These are phyloP conservation scores for Oemleria cerasiformis DNA, from an alignment of 306 rosid genomes.

Conservation along the genomic window DNA sequence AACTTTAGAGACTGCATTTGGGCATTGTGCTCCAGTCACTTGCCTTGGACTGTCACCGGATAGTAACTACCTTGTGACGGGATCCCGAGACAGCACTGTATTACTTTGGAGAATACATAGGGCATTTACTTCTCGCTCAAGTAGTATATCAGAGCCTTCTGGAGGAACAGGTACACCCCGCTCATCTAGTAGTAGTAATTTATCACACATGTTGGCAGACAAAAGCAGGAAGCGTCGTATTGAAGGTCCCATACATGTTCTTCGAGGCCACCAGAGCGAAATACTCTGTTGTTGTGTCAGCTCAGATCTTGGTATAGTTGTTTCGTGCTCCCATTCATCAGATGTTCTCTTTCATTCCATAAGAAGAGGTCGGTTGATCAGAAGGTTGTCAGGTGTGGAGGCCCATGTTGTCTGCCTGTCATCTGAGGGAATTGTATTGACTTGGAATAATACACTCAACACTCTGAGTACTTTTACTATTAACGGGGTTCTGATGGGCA, in stretches of 20 bases:
- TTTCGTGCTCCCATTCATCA: slow-evolving; percentile 74
- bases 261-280: slow-evolving; percentile 85
- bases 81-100: slow-evolving; percentile 82
- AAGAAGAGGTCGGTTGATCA: slow-evolving; percentile 72
- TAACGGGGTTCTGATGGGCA: slow-evolving; percentile 71
- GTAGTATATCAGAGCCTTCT: slow-evolving; percentile 50
- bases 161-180: slow-evolving; percentile 37
- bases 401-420: slow-evolving; percentile 81
- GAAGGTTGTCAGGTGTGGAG: slow-evolving; percentile 76
- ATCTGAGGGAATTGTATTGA: slow-evolving; percentile 75
- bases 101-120: slow-evolving; percentile 87
- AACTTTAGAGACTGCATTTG: slow-evolving; percentile 87
- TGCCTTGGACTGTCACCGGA: slow-evolving; percentile 81
- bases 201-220: slow-evolving; percentile 47
- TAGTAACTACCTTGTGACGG: slow-evolving; percentile 83
- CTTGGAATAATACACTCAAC: slow-evolving; percentile 69
- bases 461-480: slow-evolving; percentile 75
- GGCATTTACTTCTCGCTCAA: slow-evolving; percentile 48
- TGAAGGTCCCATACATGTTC: slow-evolving; percentile 88
- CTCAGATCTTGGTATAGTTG: slow-evolving; percentile 87
- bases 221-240: slow-evolving; percentile 62
- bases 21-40: slow-evolving; percentile 91
- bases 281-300: slow-evolving; percentile 80
- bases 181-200: slow-evolving; percentile 50
- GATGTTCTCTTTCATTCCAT: slow-evolving; percentile 85